Conservation (phyloP, 805 yeast genomes). For the Suhomyces pyralidae region DNA sequence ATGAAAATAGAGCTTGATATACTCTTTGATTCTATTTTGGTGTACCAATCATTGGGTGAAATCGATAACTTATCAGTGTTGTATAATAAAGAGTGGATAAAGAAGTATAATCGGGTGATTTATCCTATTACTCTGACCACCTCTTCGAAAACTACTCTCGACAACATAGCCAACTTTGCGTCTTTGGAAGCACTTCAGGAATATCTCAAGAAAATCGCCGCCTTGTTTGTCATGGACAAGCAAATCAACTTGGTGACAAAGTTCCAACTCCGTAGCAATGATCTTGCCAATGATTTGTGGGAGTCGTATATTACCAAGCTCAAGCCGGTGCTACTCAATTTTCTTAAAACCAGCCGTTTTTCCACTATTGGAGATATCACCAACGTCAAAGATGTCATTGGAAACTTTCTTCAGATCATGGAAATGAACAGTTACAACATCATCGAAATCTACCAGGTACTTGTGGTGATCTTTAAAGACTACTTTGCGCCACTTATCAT, state of each 20-base stretch:
- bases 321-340: constrained; percentile 54
- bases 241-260: constrained; percentile 62
- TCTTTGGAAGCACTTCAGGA: constrained; percentile 43
- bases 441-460: constrained; percentile 56
- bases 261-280: constrained; percentile 58
- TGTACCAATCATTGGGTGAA: constrained; percentile 71
- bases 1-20: constrained; percentile 60
- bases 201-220: constrained; percentile 61
- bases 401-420: constrained; percentile 70
- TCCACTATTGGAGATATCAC: constrained; percentile 39
- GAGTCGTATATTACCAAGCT: constrained; percentile 60
- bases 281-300: constrained; percentile 72
- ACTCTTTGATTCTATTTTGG: constrained; percentile 77
- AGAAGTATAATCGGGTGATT: constrained; percentile 67
- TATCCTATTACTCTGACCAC: constrained; percentile 50
- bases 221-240: constrained; percentile 76
- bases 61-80: constrained; percentile 57
- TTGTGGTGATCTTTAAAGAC: constrained; percentile 54
- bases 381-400: constrained; percentile 59
- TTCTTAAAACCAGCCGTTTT: constrained; percentile 38
- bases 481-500: constrained; percentile 57
- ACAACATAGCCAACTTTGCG: constrained; percentile 27
- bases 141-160: constrained; percentile 13
- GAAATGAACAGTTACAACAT: constrained; percentile 67
- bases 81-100: constrained; percentile 67